A percentile compares a stretch with the other conserved stretches of the same genome.
phyloP scores from a whole-genome alignment of 208 protist species.

The Porcisia deanei region DNA sequence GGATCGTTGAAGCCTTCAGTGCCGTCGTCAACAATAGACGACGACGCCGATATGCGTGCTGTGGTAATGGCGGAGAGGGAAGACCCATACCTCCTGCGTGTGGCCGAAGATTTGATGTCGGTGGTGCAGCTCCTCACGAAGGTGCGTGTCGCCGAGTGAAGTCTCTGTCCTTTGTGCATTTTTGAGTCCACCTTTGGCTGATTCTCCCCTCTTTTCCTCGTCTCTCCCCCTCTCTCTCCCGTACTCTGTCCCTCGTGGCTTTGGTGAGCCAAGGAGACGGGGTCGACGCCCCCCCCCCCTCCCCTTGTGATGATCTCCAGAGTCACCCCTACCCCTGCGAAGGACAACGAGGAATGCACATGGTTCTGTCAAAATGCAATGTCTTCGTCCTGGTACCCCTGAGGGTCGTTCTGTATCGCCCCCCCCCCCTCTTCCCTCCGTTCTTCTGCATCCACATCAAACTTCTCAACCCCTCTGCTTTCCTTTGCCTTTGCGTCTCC shows the following conservation, averaged over 20 bases:
- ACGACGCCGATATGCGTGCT: constrained; percentile 14
- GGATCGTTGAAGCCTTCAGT: not conserved
- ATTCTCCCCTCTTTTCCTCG: constrained; percentile 1
- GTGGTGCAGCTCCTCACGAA: constrained; percentile 53
- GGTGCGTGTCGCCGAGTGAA: constrained; percentile 7
- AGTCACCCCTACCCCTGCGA: not conserved
- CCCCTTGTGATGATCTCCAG: too few relatives aligned
- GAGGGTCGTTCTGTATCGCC: not conserved
- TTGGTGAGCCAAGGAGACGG: too few relatives aligned
- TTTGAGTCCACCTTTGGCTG: not conserved
- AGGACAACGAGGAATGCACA: not conserved
- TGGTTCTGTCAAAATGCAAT: not conserved
- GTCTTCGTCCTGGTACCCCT: not conserved
- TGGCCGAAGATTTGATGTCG: constrained; percentile 56
- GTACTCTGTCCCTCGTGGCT: too few relatives aligned
- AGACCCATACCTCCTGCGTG: constrained; percentile 42
- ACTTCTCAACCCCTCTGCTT: not conserved
- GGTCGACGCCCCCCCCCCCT: too few relatives aligned
- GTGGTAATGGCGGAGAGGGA: constrained; percentile 26
- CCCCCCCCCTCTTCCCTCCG: not conserved
- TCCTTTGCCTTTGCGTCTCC: not conserved
- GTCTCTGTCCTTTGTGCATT: not conserved
- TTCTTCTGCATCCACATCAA: not conserved
- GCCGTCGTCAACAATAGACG: not conserved
- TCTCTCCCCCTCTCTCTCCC: constrained; percentile 14